phyloP scores from a whole-genome alignment of 1,284 basidiomycete genomes.

The Papiliotrema fonsecae region DNA sequence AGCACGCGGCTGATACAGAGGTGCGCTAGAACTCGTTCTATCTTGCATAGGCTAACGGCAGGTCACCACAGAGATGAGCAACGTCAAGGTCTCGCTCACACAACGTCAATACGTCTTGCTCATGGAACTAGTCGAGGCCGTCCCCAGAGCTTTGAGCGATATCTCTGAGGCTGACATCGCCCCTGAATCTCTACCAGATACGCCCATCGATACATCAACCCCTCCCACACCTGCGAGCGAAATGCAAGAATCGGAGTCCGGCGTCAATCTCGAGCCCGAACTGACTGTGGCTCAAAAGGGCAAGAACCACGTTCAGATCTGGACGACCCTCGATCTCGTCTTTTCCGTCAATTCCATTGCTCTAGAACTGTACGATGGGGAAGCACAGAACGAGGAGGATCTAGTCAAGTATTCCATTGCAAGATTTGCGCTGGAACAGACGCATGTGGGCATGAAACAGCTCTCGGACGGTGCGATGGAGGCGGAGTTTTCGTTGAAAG shows the following conservation, averaged over 20 bases:
- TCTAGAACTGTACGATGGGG: constrained; percentile 82
- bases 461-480: constrained; percentile 79
- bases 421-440: constrained; percentile 76
- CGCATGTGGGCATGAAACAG: constrained; percentile 74
- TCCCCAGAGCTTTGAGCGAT: constrained; percentile 61
- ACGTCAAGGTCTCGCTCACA: constrained; percentile 83
- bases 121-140: constrained; percentile 64
- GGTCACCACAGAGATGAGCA: constrained; percentile 63
- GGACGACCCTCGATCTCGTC: constrained; percentile 70
- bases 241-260: constrained; percentile 8
- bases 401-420: constrained; percentile 78
- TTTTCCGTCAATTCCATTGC: constrained; percentile 72
- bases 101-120: constrained; percentile 83
- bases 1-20: constrained; percentile 63
- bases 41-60: constrained; percentile 3
- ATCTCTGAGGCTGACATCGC: constrained; percentile 42
- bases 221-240: constrained; percentile 14
- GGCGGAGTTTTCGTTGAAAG: constrained; percentile 79
- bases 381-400: constrained; percentile 58
- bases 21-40: constrained; percentile 48
- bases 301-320: constrained; percentile 35
- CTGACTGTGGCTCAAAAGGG: constrained; percentile 41
- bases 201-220: constrained; percentile 4
- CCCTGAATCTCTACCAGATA: constrained; percentile 17
- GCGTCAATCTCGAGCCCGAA: constrained; percentile 53